Percentiles rank a stretch among this genome's conserved stretches.
These are phyloP conservation scores for Wickerhamomyces rabaulensis DNA, from an alignment of 805 yeast species.

Conservation along the genomic window DNA sequence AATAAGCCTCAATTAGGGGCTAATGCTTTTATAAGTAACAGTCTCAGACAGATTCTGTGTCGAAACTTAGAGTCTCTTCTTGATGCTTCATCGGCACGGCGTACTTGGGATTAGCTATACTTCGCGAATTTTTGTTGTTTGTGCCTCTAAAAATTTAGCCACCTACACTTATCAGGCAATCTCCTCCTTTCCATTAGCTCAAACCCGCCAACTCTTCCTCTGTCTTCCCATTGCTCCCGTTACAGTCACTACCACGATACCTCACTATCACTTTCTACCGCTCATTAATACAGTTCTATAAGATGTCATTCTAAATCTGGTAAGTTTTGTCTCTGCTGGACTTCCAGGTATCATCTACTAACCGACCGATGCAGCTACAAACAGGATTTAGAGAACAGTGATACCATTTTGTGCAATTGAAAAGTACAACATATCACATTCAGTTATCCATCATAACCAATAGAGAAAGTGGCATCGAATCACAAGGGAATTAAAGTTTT, in stretches of 20 bases:
- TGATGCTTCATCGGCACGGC: no score
- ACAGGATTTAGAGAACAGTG: not conserved
- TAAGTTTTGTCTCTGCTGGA: not conserved
- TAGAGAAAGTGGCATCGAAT: constrained; percentile 8
- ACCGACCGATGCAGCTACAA: not conserved
- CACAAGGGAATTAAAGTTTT: not conserved
- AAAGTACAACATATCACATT: not conserved
- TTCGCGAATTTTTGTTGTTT: not conserved
- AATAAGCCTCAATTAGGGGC: no score
- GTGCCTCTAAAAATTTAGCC: not conserved
- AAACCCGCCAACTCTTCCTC: not conserved
- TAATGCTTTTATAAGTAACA: no score
- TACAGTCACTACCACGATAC: not conserved
- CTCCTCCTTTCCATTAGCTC: not conserved
- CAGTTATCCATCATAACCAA: not conserved
- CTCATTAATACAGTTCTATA: not conserved
- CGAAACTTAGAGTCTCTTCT: no score
- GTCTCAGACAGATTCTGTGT: no score
- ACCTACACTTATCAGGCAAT: not conserved
- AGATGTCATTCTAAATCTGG: constrained; percentile 15
- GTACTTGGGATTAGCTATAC: not conserved
- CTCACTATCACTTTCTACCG: not conserved
- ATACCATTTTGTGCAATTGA: not conserved
- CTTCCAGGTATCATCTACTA: not conserved
- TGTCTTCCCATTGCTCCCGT: not conserved